A percentile compares a stretch with the other conserved stretches of the same genome.
Evolutionary conservation across 2,329 filamentous ascomycete species (phyloP).

Genomic region (Beauveria scarabaeidicola): DNA sequence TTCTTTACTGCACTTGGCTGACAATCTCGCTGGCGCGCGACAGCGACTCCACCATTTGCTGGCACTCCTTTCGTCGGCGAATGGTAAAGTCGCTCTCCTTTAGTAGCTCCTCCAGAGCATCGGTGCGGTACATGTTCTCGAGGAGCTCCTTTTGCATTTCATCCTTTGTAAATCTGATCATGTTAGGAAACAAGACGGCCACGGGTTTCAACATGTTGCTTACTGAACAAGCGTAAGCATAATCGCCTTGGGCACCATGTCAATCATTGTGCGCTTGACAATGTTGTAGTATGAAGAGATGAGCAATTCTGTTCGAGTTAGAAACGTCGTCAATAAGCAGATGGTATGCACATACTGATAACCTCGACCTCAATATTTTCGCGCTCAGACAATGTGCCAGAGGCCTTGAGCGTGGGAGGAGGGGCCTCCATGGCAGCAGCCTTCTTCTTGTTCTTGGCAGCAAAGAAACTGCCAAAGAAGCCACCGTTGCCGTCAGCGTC

Average conservation of each 20-base stretch:
- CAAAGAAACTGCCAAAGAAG: slow-evolving; percentile 98
- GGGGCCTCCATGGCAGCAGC: slow-evolving; percentile 98
- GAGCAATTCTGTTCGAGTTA: slow-evolving; percentile 59
- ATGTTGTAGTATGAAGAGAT: slow-evolving; percentile 98
- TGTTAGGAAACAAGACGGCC: neutral
- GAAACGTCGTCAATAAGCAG: neutral
- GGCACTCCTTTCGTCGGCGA: slow-evolving; percentile 91
- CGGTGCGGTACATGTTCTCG: slow-evolving; percentile 92
- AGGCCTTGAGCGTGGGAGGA: slow-evolving; percentile 86
- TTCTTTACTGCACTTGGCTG: slow-evolving; percentile 58
- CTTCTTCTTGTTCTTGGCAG: slow-evolving; percentile 99
- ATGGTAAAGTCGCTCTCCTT: slow-evolving; percentile 98
- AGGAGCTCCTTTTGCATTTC: slow-evolving; percentile 97
- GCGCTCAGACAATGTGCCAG: slow-evolving; percentile 84
- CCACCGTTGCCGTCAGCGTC: slow-evolving; percentile 54
- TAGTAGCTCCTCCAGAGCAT: slow-evolving; percentile 84
- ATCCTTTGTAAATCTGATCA: slow-evolving; percentile 76
- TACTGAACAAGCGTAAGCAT: slow-evolving; percentile 96
- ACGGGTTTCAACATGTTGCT: slow-evolving; percentile 24
- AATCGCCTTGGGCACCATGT: slow-evolving; percentile 99
- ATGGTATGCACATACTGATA: slow-evolving; percentile 61
- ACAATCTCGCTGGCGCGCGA: slow-evolving; percentile 91
- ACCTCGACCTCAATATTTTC: slow-evolving; percentile 96
- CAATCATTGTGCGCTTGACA: slow-evolving; percentile 95
- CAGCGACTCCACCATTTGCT: slow-evolving; percentile 97